A percentile compares a stretch with the other conserved stretches of the same genome.
Conservation (phyloP, 176 grass and related monocot species). For the Hsuehochloa calcarea region DNA sequence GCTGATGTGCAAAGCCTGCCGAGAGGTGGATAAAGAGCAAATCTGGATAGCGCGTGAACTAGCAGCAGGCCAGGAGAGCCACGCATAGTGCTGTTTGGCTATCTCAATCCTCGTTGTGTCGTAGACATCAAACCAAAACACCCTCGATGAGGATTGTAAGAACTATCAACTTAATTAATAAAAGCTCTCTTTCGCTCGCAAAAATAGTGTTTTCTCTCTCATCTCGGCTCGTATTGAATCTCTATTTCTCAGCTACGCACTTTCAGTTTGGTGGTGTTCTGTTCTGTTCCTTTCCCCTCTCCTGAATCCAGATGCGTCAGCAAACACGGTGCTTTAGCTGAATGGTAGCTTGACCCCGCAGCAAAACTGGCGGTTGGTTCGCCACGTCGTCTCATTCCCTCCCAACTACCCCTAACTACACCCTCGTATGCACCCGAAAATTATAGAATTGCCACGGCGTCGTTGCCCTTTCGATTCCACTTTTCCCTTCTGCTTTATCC, state of each 20-base stretch:
- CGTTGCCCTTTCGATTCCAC: neutral
- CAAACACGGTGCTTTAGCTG: neutral
- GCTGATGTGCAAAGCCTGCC: too few species aligned
- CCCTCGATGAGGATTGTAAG: neutral
- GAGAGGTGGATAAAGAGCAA: neutral
- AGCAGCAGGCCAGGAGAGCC: neutral
- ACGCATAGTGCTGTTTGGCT: neutral
- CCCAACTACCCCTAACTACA: constrained; percentile 24
- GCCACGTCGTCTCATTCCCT: neutral
- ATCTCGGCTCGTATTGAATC: neutral
- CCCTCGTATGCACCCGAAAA: neutral
- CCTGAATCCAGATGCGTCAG: neutral
- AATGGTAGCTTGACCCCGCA: constrained; percentile 19
- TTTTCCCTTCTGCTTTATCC: neutral
- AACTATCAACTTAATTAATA: neutral
- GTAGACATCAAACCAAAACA: too few species aligned
- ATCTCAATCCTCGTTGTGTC: neutral
- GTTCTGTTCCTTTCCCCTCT: neutral
- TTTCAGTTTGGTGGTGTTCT: neutral
- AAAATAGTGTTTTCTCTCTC: neutral
- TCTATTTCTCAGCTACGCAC: neutral
- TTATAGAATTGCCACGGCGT: neutral
- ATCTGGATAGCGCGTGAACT: neutral
- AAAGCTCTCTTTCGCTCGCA: neutral
- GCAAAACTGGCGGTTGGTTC: neutral